Evolutionary conservation across 352 stramenopile genomes (phyloP).

Genomic region (Globisporangium polare): DNA sequence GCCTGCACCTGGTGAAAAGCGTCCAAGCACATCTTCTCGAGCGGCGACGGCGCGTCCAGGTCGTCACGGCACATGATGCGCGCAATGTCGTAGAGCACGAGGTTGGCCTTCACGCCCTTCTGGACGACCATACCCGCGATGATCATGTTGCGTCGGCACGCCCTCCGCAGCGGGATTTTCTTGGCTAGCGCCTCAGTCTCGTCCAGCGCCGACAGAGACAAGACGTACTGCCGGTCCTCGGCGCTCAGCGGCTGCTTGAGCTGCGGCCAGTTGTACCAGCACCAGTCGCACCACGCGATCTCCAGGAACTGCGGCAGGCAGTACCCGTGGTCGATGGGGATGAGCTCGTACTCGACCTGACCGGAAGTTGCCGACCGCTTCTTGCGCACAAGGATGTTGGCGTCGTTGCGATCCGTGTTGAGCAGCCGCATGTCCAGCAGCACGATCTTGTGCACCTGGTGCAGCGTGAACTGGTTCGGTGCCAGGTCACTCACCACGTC

Average conservation of each 20-base stretch:
- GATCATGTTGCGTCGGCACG: slow-evolving; percentile 77
- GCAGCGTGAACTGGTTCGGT: slow-evolving; percentile 82
- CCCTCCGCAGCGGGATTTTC: slow-evolving; percentile 69
- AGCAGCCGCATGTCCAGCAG: slow-evolving; percentile 97
- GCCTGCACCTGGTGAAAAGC: slow-evolving; percentile 59
- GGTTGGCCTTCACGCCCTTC: slow-evolving; percentile 59
- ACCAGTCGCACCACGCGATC: slow-evolving; percentile 98
- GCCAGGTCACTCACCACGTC: slow-evolving; percentile 94
- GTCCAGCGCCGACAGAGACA: slow-evolving; percentile 50
- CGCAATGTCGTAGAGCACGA: slow-evolving; percentile 71
- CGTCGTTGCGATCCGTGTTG: slow-evolving; percentile 97
- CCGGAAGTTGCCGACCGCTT: slow-evolving; percentile 42
- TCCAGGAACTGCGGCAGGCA: slow-evolving; percentile 94
- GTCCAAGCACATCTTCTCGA: slow-evolving; percentile 68
- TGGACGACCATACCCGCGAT: slow-evolving; percentile 78
- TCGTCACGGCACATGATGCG: slow-evolving; percentile 85
- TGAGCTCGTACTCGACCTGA: slow-evolving; percentile 87
- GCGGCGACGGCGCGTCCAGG: slow-evolving; percentile 57
- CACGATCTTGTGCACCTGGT: slow-evolving; percentile 98
- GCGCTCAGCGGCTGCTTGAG: slow-evolving; percentile 62
- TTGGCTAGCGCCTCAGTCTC: slow-evolving; percentile 54
- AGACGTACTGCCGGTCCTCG: slow-evolving; percentile 57
- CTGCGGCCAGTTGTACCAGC: slow-evolving; percentile 98
- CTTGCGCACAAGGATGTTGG: slow-evolving; percentile 95
- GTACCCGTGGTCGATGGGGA: slow-evolving; percentile 99